phyloP scores from a whole-genome alignment of 2,329 filamentous ascomycete species.

The Fusarium sarcochroum region DNA sequence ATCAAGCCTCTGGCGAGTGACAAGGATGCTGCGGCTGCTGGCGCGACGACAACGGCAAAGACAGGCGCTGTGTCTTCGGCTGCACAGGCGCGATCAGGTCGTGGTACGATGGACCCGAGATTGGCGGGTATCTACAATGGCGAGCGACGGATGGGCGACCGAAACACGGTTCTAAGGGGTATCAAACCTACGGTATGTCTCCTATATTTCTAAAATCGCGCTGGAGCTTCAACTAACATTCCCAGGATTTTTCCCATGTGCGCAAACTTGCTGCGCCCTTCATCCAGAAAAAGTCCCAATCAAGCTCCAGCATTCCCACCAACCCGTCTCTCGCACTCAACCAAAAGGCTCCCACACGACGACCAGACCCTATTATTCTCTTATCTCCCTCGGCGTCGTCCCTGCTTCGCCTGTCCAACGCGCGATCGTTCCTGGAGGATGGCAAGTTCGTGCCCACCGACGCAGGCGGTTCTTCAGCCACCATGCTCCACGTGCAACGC shows the following conservation, averaged over 20 bases:
- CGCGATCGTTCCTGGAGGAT: constrained; percentile 91
- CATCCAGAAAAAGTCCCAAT: constrained; percentile 72
- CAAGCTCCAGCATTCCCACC: constrained; percentile 55
- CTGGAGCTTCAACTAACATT: constrained; percentile 18
- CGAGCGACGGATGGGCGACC: constrained; percentile 91
- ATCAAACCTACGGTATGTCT: constrained; percentile 85
- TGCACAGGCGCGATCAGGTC: constrained; percentile 66
- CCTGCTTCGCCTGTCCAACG: constrained; percentile 93
- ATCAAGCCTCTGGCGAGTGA: constrained; percentile 86
- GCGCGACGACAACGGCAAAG: constrained; percentile 56
- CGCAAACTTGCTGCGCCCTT: constrained; percentile 87
- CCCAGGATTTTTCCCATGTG: constrained; percentile 91
- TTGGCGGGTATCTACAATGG: constrained; percentile 91
- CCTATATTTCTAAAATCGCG: neutral
- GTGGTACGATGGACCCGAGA: constrained; percentile 82
- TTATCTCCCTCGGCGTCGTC: constrained; percentile 96
- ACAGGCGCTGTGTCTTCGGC: constrained; percentile 60
- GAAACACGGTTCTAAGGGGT: constrained; percentile 88
- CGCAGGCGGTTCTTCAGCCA: constrained; percentile 75
- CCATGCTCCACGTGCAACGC: constrained; percentile 89
- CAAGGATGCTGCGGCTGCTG: constrained; percentile 59
- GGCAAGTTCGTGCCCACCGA: constrained; percentile 86
- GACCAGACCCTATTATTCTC: constrained; percentile 90
- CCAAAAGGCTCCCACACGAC: constrained; percentile 64
- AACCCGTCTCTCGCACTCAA: constrained; percentile 67